Evolutionary conservation across 352 stramenopile genomes (phyloP).

Genomic region (Pythium phragmitis): DNA sequence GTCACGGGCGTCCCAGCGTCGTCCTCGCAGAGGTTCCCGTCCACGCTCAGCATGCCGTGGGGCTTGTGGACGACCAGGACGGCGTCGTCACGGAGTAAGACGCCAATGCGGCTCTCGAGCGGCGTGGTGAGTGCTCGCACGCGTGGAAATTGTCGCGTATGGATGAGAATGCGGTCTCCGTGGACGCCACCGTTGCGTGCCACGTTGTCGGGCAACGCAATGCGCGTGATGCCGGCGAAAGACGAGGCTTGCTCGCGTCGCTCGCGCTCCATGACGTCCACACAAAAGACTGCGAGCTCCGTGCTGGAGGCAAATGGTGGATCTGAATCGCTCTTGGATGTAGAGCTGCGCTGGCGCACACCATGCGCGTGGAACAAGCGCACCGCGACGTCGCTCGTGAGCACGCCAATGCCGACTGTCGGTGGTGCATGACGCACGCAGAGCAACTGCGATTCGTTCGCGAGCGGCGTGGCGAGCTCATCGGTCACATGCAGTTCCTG

Average conservation of each 20-base stretch:
- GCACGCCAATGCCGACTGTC: slow-evolving; percentile 5
- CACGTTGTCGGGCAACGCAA: slow-evolving; percentile 28
- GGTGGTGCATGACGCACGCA: not conserved
- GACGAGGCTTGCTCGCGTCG: slow-evolving; percentile 7
- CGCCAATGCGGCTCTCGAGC: slow-evolving; percentile 28
- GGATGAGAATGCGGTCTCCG: slow-evolving; percentile 44
- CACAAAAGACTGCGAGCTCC: slow-evolving; percentile 34
- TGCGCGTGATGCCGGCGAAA: slow-evolving; percentile 33
- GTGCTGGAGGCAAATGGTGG: slow-evolving; percentile 23
- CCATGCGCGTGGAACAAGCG: slow-evolving; percentile 22
- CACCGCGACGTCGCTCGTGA: slow-evolving; percentile 20
- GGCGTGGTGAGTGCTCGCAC: not conserved
- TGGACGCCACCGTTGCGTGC: slow-evolving; percentile 28
- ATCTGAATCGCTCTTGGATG: not conserved
- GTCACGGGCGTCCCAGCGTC: slow-evolving; percentile 1
- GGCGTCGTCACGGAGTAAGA: slow-evolving; percentile 55
- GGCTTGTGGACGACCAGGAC: slow-evolving; percentile 67
- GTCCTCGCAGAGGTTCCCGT: slow-evolving; percentile 36
- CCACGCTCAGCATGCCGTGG: slow-evolving; percentile 53
- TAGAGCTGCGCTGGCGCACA: slow-evolving; percentile 1
- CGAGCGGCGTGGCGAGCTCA: not conserved
- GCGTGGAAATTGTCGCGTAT: slow-evolving; percentile 40
- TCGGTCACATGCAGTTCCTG: not conserved
- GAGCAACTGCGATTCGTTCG: not conserved
- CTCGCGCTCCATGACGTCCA: slow-evolving; percentile 28